Evolutionary conservation across 148 eudicot species (phyloP).

Genomic region (Vaccinium myrtillus): DNA sequence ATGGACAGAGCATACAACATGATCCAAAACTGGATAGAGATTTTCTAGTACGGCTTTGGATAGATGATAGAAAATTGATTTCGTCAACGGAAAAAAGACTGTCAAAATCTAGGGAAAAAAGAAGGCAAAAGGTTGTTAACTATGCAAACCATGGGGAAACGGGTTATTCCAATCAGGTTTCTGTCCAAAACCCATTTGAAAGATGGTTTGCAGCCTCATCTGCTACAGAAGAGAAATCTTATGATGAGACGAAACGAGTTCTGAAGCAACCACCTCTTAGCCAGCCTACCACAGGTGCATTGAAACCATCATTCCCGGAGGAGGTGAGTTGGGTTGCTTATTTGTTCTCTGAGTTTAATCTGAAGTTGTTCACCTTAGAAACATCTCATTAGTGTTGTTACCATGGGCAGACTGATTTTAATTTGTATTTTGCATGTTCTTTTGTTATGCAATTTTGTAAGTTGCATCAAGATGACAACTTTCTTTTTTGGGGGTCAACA

Average conservation of each 20-base stretch:
- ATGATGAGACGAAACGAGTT: constrained; percentile 18
- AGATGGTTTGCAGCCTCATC: constrained; percentile 26
- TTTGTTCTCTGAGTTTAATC: not conserved
- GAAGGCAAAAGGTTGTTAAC: constrained; percentile 26
- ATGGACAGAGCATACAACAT: constrained; percentile 30
- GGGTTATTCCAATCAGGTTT: constrained; percentile 5
- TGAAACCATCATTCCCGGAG: constrained; percentile 60
- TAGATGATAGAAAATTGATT: constrained; percentile 45
- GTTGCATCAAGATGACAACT: constrained; percentile 1
- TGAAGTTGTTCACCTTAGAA: not conserved
- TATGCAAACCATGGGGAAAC: constrained; percentile 15
- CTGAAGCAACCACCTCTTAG: constrained; percentile 75
- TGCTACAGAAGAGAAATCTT: constrained; percentile 20
- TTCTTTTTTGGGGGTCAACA: constrained; percentile 22
- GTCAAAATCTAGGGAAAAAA: constrained; percentile 23
- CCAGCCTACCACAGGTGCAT: constrained; percentile 55
- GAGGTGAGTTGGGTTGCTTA: constrained; percentile 51
- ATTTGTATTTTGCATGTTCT: constrained; percentile 4
- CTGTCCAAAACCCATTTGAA: constrained; percentile 3
- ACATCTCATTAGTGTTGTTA: not conserved
- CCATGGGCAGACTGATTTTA: not conserved
- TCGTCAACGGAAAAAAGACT: constrained; percentile 31
- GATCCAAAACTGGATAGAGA: constrained; percentile 59
- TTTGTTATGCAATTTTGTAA: constrained; percentile 8
- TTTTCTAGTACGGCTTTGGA: constrained; percentile 70